These are phyloP conservation scores for Novymonas esmeraldas DNA, from an alignment of 208 protist genomes.

Conservation along the genomic window DNA sequence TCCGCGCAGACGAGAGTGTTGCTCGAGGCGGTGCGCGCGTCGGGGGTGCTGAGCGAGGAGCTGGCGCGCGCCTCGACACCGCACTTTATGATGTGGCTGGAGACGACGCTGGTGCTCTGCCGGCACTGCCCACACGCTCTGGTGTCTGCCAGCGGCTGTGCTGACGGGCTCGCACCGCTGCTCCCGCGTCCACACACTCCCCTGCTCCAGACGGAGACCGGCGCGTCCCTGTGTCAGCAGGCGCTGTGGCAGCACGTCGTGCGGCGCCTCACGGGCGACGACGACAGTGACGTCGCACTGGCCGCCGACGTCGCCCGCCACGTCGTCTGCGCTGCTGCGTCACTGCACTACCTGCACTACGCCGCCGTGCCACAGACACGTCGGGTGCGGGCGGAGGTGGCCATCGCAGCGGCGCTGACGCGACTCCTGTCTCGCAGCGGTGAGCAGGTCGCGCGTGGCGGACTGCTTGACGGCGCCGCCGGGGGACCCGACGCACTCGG, in stretches of 20 bases:
- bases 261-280: background rate
- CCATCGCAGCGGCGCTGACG: background rate
- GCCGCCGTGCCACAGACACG: background rate
- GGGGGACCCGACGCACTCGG: conserved; percentile 7
- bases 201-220: background rate
- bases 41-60: conserved; percentile 11
- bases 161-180: conserved; percentile 19
- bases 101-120: conserved; percentile 11
- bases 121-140: conserved; percentile 18
- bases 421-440: background rate
- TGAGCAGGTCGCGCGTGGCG: background rate
- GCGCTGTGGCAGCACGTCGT: conserved; percentile 22
- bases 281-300: background rate
- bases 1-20: conserved; percentile 7
- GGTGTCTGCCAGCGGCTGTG: conserved; percentile 6
- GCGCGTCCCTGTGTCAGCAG: background rate
- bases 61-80: background rate
- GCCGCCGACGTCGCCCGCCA: background rate
- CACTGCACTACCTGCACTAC: conserved; percentile 4
- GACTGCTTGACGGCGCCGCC: background rate
- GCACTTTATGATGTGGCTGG: conserved; percentile 14
- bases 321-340: conserved; percentile 1
- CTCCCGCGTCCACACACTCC: conserved; percentile 9
- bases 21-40: conserved; percentile 11
- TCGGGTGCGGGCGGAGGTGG: background rate